Evolutionary conservation across 805 yeast species (phyloP).

Genomic region (Hanseniaspora opuntiae): DNA sequence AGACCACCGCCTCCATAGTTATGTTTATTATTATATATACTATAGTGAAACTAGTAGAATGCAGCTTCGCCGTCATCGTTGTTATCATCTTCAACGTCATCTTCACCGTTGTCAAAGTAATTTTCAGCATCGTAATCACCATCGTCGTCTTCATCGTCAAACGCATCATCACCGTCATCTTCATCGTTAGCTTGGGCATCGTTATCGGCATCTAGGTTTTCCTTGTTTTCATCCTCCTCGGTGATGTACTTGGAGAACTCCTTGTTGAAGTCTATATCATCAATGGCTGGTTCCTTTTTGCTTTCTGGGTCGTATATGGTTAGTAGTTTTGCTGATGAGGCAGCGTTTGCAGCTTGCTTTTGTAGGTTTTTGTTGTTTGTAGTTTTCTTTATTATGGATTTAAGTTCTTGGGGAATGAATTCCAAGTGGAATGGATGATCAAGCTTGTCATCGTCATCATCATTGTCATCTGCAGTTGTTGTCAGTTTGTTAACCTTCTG

Average conservation of each 20-base stretch:
- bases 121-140: constrained; percentile 33
- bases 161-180: constrained; percentile 50
- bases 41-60: constrained; percentile 31
- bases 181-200: constrained; percentile 48
- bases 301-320: constrained; percentile 16
- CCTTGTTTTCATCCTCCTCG: constrained; percentile 28
- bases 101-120: constrained; percentile 38
- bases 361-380: constrained; percentile 16
- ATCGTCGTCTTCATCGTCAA: constrained; percentile 48
- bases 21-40: not conserved
- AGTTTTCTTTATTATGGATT: constrained; percentile 47
- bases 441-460: not conserved
- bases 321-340: constrained; percentile 14
- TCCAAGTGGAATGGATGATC: constrained; percentile 54
- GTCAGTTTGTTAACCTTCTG: constrained; percentile 32
- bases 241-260: constrained; percentile 19
- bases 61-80: constrained; percentile 44
- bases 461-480: constrained; percentile 31
- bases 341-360: constrained; percentile 3
- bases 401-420: constrained; percentile 67
- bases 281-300: constrained; percentile 24
- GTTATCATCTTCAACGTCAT: constrained; percentile 33
- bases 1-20: constrained; percentile 15
- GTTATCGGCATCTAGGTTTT: constrained; percentile 42
- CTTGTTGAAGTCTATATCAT: constrained; percentile 14